Conservation (phyloP, 768 basidiomycete species). For the Rubroboletus pulcherrimus region DNA sequence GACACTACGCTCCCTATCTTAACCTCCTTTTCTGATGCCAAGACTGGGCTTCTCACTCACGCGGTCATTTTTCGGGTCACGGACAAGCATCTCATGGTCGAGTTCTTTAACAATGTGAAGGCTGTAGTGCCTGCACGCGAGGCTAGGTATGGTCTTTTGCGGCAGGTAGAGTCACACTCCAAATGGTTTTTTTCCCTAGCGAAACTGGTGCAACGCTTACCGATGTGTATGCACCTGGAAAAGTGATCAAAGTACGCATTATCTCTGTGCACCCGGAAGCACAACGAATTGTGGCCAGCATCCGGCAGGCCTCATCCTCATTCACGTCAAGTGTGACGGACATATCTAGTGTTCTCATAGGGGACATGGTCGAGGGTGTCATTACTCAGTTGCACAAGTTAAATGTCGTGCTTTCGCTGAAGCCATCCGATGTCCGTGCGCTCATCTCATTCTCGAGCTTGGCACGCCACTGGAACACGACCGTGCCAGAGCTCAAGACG, state of each 20-base stretch:
- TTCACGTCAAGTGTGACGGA: conserved; percentile 50
- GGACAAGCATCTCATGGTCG: conserved; percentile 77
- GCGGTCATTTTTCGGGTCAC: conserved; percentile 82
- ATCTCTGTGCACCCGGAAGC: conserved; percentile 56
- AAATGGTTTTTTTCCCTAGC: conserved; percentile 37
- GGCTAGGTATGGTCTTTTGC: conserved; percentile 57
- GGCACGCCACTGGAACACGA: conserved; percentile 71
- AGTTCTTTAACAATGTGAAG: conserved; percentile 87
- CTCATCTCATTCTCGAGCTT: conserved; percentile 85
- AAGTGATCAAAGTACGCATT: conserved; percentile 81
- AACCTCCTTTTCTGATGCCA: conserved; percentile 59
- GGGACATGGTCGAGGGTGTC: conserved; percentile 64
- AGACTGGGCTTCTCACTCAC: conserved; percentile 68
- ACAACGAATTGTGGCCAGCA: conserved; percentile 74
- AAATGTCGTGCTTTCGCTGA: conserved; percentile 71
- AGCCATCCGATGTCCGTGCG: conserved; percentile 67
- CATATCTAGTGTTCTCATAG: conserved; percentile 73
- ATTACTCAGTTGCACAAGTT: conserved; percentile 84
- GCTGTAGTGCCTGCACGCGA: conserved; percentile 80
- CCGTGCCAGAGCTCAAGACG: conserved; percentile 60
- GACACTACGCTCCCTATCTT: conserved; percentile 76
- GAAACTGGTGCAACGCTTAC: conserved; percentile 59
- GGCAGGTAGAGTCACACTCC: background rate
- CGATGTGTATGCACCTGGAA: conserved; percentile 72
- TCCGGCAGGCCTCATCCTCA: conserved; percentile 68